A percentile compares a stretch with the other conserved stretches of the same genome.
phyloP scores from a whole-genome alignment of 306 rosid genomes.

The Castanea mollissima region DNA sequence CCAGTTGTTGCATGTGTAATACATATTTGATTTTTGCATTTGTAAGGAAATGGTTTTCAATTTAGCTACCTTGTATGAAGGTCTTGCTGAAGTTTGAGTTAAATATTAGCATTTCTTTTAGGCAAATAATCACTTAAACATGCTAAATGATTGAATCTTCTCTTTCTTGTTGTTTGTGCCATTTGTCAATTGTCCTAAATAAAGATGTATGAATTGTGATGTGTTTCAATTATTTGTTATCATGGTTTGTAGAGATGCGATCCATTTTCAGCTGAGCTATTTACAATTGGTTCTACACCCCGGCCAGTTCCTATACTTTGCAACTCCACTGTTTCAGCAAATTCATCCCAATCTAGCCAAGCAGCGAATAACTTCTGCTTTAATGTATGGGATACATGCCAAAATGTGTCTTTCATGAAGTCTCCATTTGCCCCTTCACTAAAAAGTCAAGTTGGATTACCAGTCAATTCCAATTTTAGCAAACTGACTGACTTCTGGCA shows the following conservation, averaged over 20 bases:
- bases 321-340: conserved; percentile 59
- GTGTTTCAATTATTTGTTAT: conserved; percentile 15
- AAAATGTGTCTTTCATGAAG: conserved; percentile 60
- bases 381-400: conserved; percentile 78
- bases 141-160: not conserved
- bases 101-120: not conserved
- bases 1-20: not conserved
- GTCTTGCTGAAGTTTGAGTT: not conserved
- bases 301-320: conserved; percentile 82
- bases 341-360: conserved; percentile 71
- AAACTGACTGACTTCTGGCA: conserved; percentile 72
- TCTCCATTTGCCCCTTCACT: conserved; percentile 84
- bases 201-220: not conserved
- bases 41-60: not conserved
- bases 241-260: conserved; percentile 64
- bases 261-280: conserved; percentile 81
- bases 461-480: conserved; percentile 38
- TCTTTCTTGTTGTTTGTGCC: not conserved
- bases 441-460: conserved; percentile 56
- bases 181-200: not conserved
- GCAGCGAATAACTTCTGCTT: conserved; percentile 55
- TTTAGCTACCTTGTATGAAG: not conserved
- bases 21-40: not conserved
- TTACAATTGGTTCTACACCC: conserved; percentile 41
- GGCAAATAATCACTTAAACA: not conserved